Evolutionary conservation across 1,139 yeast genomes (phyloP).

Genomic region (Diutina neorugosa): DNA sequence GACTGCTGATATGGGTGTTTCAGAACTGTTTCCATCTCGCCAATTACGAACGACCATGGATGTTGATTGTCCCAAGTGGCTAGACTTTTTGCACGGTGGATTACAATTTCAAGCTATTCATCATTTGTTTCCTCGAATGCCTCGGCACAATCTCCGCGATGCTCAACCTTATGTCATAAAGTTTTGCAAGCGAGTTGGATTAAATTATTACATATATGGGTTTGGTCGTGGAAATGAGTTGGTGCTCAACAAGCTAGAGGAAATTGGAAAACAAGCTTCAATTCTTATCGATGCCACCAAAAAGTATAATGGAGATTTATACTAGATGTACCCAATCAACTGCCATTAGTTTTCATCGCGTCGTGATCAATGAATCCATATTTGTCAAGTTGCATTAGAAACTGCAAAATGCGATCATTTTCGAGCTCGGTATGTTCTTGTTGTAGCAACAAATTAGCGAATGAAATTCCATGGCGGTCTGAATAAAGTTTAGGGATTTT

Average conservation of each 20-base stretch:
- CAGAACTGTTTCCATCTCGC: constrained; percentile 72
- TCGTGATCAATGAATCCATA: not conserved
- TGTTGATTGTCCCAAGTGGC: constrained; percentile 88
- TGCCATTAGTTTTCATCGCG: not conserved
- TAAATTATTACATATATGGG: constrained; percentile 76
- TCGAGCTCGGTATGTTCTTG: not conserved
- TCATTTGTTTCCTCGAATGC: constrained; percentile 80
- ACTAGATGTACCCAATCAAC: not conserved
- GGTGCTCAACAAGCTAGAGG: constrained; percentile 58
- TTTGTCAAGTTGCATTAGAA: not conserved
- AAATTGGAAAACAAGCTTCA: constrained; percentile 52
- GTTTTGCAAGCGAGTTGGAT: constrained; percentile 69
- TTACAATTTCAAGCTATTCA: constrained; percentile 87
- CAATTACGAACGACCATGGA: constrained; percentile 91
- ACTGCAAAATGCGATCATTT: not conserved
- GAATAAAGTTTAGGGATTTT: not conserved
- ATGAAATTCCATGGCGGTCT: not conserved
- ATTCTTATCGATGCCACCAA: not conserved
- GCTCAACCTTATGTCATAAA: constrained; percentile 63
- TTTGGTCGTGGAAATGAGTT: constrained; percentile 66
- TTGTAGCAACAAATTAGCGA: not conserved
- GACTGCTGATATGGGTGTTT: constrained; percentile 70
- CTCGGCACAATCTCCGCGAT: constrained; percentile 71
- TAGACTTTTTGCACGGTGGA: constrained; percentile 87
- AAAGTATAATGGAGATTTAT: not conserved